A percentile compares a stretch with the other conserved stretches of the same genome.
phyloP scores from a whole-genome alignment of 371 early-diverging fungal genomes.

The Mortierella sp. region DNA sequence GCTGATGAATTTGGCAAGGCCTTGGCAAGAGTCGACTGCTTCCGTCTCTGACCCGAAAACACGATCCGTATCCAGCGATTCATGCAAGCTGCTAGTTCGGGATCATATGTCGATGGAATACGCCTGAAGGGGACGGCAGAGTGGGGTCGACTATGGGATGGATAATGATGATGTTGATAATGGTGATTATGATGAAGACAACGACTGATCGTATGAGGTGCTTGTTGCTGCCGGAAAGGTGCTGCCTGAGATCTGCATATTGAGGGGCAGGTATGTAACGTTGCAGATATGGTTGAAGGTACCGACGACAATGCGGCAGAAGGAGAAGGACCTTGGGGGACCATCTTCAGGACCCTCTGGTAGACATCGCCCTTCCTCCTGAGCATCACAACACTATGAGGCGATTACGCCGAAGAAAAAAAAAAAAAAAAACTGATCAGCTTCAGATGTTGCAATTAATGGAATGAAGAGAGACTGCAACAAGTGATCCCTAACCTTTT shows the following conservation, averaged over 20 bases:
- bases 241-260: not conserved
- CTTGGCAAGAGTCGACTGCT: conserved; percentile 26
- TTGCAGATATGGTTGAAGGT: not conserved
- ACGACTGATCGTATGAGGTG: not conserved
- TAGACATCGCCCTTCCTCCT: conserved; percentile 47
- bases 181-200: not conserved
- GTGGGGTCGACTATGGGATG: not conserved
- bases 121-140: not conserved
- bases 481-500: not conserved
- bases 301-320: not conserved
- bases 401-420: not conserved
- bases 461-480: no score
- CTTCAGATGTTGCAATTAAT: no score
- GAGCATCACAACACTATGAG: conserved; percentile 35
- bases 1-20: conserved; percentile 1
- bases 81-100: conserved; percentile 40
- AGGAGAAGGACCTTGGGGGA: conserved; percentile 16
- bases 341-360: conserved; percentile 27
- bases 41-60: conserved; percentile 16
- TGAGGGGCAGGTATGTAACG: not conserved
- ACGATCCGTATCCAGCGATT: conserved; percentile 41
- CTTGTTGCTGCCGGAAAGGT: not conserved
- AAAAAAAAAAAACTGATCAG: not conserved
- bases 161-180: conserved; percentile 2
- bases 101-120: conserved; percentile 24